Conservation (phyloP, 108 stramenopile genomes). For the Skeletonema grethae region DNA sequence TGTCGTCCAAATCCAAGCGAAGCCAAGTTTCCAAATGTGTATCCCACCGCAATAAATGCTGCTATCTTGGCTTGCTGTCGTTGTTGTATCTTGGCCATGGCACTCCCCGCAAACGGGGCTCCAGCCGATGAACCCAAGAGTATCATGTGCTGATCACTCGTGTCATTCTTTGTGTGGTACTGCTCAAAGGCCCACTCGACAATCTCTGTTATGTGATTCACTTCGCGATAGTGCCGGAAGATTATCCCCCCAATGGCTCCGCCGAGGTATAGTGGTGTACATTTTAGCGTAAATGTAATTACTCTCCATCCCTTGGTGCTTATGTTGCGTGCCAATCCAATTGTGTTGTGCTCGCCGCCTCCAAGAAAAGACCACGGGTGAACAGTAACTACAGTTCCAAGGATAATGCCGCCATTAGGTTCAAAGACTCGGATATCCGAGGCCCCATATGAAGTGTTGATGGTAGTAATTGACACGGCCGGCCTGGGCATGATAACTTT, state of each 20-base stretch:
- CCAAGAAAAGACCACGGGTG: slow-evolving; percentile 39
- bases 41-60: slow-evolving; percentile 29
- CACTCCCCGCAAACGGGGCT: slow-evolving; percentile 23
- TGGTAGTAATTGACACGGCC: neutral
- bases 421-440: neutral
- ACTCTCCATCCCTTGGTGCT: slow-evolving; percentile 25
- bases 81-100: slow-evolving; percentile 12
- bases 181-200: slow-evolving; percentile 16
- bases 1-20: slow-evolving; percentile 29
- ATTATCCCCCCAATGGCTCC: slow-evolving; percentile 27
- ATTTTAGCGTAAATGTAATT: slow-evolving; percentile 30
- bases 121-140: slow-evolving; percentile 35
- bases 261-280: slow-evolving; percentile 18
- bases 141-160: slow-evolving; percentile 2
- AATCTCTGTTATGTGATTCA: slow-evolving; percentile 31
- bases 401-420: neutral
- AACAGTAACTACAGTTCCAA: slow-evolving; percentile 30
- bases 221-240: slow-evolving; percentile 24
- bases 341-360: slow-evolving; percentile 43
- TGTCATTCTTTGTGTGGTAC: neutral
- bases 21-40: slow-evolving; percentile 30
- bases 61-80: slow-evolving; percentile 2
- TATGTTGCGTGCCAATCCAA: slow-evolving; percentile 20
- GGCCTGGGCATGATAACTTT: neutral
- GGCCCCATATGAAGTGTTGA: neutral